Evolutionary conservation across 2,329 filamentous ascomycete genomes (phyloP), one percentile per base, ranked within the genome.

Genomic region (Cytospora paraplurivora): DNA sequence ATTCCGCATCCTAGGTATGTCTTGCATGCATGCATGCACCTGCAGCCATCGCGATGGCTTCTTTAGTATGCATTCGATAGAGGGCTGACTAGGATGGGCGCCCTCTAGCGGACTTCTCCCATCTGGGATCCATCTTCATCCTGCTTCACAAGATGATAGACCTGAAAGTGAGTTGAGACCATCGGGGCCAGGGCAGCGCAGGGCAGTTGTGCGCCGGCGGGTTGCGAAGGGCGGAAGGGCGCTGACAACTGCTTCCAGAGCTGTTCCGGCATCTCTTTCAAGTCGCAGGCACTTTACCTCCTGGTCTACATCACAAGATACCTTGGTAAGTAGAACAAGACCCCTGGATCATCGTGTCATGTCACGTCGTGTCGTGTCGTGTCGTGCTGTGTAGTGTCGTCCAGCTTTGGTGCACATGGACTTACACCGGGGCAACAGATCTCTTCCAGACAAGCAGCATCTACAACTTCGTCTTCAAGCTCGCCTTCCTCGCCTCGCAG

Each of bases 221-320:
- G 44, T 27, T 19, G n/a, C 37, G 52, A 59, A 38, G 35, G 53
- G 58, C 27, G 57, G 49, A 49, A 58, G 19, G 27, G 41, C 54
- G 53, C 67, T 69, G 56, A 70, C 67, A 37, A 37, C 58, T 67
- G 71, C 56, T 69, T 62, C n/a, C 75, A 97, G 94, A 97, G 93
- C 82, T 97, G 93, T 76, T 89, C 94, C 50, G 95, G 95, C 71
- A 94, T 99, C 78, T 99, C 95, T 17, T 98, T 99, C 85, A 99
- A 99, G 77, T 97, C 94, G 67, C 95, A 99, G 84, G 92, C 89
- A 57, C 85, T 99, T 63, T 99, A 99, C 79, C 82, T 98, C 70
- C 81, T 97, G 52, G 95, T 99, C 72, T 99, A 99, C 78, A 76
- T 96, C 51, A 96, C 93, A 67, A 87, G 95, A 74, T 99, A 99